Base-by-base conservation (phyloP, 306 rosid genomes). In the Medicago arabica region DNA sequence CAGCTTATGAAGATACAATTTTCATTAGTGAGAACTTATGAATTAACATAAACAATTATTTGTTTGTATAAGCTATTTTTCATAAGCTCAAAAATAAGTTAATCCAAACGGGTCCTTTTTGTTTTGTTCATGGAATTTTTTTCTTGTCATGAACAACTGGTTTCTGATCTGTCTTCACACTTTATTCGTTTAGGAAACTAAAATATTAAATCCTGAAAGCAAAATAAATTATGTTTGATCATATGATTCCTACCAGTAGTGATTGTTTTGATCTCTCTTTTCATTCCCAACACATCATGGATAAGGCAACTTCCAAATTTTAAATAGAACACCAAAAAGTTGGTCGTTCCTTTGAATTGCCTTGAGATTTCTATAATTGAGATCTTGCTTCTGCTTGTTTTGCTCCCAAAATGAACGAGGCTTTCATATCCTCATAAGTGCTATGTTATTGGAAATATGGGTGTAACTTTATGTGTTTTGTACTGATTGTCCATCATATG, bases 181-280 rank as follows among this genome's bases (percentile, higher is more conserved):
- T 75, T 80, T 69, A 25, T 80, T 69, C 46, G 57, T 75, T 23
- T 54, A 39, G 67, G 50, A 51, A 43, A 59, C 71, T 19, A 65
- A 19, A 60, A 51, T 28, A 21, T 16, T 60, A 54, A 72, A 71
- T 68, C 36, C 18, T 54, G 28, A 44, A 61, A 72, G 25, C 39
- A 66, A 67, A 75, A 58, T 57, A 59, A 80, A 67, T 12, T 41
- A 59, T 49, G 68, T 78, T 60, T 51, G 53, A 67, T 50, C 18
- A 6, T 15, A 77, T 23, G 9, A 40, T 54, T 28, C 23, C 55
- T 57, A 44, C 51, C 7, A 21, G 10, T 15, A 46, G 10, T 54
- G 53, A 55, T 17, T 21, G 18, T 19, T 39, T 65, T 53, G 58
- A 47, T 77, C 55, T 67, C 16, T 25, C 15, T 9, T 66, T 60